Base-by-base conservation (phyloP, 2,329 filamentous ascomycete species). In the Zarea fungicola region DNA sequence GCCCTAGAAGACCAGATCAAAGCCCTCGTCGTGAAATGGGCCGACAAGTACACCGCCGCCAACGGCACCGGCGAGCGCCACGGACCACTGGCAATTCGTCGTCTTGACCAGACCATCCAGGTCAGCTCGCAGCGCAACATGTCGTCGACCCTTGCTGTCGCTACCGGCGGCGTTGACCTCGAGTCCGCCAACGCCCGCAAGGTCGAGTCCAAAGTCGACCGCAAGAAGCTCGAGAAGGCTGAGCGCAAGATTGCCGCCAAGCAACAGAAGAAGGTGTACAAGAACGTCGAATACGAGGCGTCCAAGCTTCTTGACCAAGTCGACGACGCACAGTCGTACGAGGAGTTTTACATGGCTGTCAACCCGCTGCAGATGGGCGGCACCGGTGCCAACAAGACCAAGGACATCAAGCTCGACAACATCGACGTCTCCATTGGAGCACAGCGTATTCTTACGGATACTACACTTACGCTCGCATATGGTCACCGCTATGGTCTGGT, bases 311-410 rank as follows among this genome's bases (percentile, higher is more conserved):
- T 99, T 56, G 85, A 95, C 63, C 81, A 89, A 68, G 78, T 89
- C 4, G 86, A 92, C 60, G 81, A 85, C 60, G 76, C 91, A 11
- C 85, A 96, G 75, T 95, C 89, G 34, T 99, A 99, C 66, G 93
- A 99, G 70, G 93, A 99, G 66, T 97, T 99, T 72, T 99, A 95
- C 80, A 97, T 99, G 93, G 86, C 89, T 47, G 93, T 99, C 74
- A 99, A 99, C 68, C 93, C 93, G 53, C 79, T 99, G 54, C 92
- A 97, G 65, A 62, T 97, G 52, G 92, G 90, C 48, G 72, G 77
- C 56, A 68, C 80, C 49, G 78, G 84, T 26, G 72, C 86, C 52
- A 80, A 82, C 57, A 99, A 97, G 83, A 96, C 91, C 69, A 99
- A 99, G 77, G 93, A 99, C 65, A 91, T 99, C 77, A 99, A 97